Conservation (phyloP, 306 rosid species). For the Cicer judaicum region DNA sequence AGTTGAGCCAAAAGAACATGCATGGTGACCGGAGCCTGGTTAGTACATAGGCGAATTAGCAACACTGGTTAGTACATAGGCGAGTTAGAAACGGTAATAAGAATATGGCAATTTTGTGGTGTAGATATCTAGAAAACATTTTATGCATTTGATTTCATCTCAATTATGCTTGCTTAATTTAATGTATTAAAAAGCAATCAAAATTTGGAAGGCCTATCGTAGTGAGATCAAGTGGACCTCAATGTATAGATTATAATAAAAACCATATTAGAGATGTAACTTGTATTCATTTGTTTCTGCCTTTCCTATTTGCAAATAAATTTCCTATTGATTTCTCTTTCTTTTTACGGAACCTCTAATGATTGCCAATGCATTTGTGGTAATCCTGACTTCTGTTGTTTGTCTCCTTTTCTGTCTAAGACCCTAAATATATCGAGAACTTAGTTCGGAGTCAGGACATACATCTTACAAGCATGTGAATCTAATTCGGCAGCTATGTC, state of each 20-base stretch:
- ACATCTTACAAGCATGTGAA: conserved; percentile 67
- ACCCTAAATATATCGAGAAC: neutral
- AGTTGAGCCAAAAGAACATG: neutral
- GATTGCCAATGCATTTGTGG: neutral
- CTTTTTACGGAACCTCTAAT: neutral
- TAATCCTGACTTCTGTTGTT: conserved; percentile 16
- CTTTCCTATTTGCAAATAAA: neutral
- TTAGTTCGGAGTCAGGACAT: conserved; percentile 9
- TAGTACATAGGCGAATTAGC: too few species aligned
- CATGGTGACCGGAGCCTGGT: too few species aligned
- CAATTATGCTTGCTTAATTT: too few species aligned
- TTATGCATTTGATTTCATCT: too few species aligned
- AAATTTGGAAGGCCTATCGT: neutral
- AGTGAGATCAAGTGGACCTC: conserved; percentile 2
- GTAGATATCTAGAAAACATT: too few species aligned
- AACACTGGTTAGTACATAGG: too few species aligned
- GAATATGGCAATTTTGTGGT: too few species aligned
- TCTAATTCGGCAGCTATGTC: conserved; percentile 54
- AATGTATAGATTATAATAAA: neutral
- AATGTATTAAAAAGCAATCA: too few species aligned
- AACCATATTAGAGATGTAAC: neutral
- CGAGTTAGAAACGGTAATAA: too few species aligned
- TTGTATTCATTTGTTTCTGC: neutral
- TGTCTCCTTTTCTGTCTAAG: neutral
- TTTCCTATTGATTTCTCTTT: neutral